Conservation (phyloP, 192 early-diverging fungal species). For the Backusella parvicylindrica region DNA sequence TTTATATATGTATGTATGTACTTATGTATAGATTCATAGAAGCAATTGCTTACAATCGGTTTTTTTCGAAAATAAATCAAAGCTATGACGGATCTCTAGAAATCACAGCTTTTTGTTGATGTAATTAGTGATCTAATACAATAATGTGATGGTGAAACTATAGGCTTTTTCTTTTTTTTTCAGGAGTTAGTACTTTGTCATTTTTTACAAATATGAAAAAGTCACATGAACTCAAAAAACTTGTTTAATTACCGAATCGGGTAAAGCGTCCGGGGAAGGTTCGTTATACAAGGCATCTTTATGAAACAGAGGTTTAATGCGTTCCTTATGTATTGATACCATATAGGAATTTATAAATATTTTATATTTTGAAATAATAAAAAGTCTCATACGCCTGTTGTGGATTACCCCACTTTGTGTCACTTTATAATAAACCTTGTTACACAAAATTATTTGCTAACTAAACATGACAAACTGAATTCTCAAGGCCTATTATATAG, state of each 20-base stretch:
- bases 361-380: neutral
- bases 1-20: neutral
- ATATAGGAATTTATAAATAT: neutral
- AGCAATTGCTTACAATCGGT: neutral
- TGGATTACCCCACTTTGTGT: neutral
- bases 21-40: neutral
- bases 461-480: neutral
- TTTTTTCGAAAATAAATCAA: neutral
- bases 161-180: neutral
- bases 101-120: neutral
- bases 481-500: neutral
- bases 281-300: neutral
- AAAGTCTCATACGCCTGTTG: neutral
- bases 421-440: neutral
- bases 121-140: neutral
- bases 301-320: neutral
- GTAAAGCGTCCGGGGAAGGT: neutral
- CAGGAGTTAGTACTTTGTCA: neutral
- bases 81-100: neutral
- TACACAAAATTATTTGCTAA: neutral
- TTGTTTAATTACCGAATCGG: slow-evolving; percentile 3
- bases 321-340: neutral
- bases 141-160: neutral
- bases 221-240: neutral
- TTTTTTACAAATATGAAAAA: neutral